Evolutionary conservation across 371 early-diverging fungal genomes (phyloP), one percentile per base, ranked within the genome.

Genomic region (Blastocladiella emersonii): DNA sequence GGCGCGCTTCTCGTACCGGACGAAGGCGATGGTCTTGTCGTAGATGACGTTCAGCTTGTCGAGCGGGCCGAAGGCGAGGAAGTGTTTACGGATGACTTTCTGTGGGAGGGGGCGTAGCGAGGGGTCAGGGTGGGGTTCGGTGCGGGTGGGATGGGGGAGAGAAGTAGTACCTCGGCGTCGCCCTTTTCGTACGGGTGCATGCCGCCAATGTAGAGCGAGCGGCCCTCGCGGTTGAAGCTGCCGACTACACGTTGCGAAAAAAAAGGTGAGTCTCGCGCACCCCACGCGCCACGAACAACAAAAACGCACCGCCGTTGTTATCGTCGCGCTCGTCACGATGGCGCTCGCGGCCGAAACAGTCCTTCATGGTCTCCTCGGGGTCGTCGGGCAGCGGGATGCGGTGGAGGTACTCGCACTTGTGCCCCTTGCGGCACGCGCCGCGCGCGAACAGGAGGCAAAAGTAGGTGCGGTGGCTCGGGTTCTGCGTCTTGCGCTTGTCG

Each of bases 401-500:
- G 74, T 92, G 92, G 77, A 85, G 82, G 77, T 80, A 88, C 66
- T 77, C 63, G 49, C 83, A 83, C n/a, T 78, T 72, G n/a, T 64
- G 64, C 17, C 88, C 88, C 67, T 82, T 79, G 30, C 82, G 76
- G 69, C 92, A 92, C 71, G 81, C 81, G n/a, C 91, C 92, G 57
- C 86, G 79, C 0, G 91, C 89, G 77, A 92, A 92, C 68, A 85
- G 86, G 23, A 88, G 66, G 67, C 92, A 92, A 66, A 92, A 90
- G 61, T 78, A 79, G 21, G 85, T 76, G 48, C 59, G 41, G 25
- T 59, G 37, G 43, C 27, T 59, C 13, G 37, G 37, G 41, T 41
- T 59, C 32, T 43, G 41, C 25, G 79, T 73, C 6, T 73, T 76
- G 57, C 84, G 86, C 39, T 71, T 73, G 19, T 79, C 71, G 8